These are phyloP conservation scores for Lactarius hatsudake DNA, from an alignment of 768 basidiomycete genomes.

Conservation along the genomic window DNA sequence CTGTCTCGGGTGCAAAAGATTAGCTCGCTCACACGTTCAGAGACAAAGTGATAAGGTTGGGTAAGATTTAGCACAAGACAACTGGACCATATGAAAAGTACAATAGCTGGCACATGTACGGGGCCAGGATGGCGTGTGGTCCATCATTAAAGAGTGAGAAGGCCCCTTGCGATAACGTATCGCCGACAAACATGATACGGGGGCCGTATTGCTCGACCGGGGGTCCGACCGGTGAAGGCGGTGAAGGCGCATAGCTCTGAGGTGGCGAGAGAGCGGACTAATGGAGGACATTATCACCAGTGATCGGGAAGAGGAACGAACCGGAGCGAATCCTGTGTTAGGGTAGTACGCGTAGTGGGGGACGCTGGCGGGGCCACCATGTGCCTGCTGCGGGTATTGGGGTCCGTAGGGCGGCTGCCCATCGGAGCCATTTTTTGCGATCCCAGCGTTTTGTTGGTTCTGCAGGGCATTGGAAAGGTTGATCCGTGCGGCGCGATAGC, in stretches of 20 bases:
- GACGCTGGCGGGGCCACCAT: too few species aligned
- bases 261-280: neutral
- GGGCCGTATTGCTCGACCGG: neutral
- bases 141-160: neutral
- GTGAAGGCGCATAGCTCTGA: neutral
- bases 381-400: too few species aligned
- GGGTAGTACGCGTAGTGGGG: too few species aligned
- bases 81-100: neutral
- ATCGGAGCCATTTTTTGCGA: too few species aligned
- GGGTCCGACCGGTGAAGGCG: conserved; percentile 1
- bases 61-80: neutral
- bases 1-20: neutral
- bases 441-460: too few species aligned
- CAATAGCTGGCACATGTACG: neutral
- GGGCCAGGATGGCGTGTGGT: neutral
- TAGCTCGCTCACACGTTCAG: too few species aligned
- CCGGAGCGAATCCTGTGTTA: conserved; percentile 4
- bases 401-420: too few species aligned
- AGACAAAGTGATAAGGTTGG: too few species aligned
- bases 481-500: too few species aligned
- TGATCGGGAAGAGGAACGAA: neutral
- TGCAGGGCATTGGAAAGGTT: too few species aligned
- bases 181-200: neutral
- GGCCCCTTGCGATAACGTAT: neutral
- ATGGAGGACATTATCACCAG: neutral